Percentiles rank a stretch among this genome's conserved stretches.
Evolutionary conservation across 305 asterid species (phyloP).

Genomic region (Fraxinus floribunda): DNA sequence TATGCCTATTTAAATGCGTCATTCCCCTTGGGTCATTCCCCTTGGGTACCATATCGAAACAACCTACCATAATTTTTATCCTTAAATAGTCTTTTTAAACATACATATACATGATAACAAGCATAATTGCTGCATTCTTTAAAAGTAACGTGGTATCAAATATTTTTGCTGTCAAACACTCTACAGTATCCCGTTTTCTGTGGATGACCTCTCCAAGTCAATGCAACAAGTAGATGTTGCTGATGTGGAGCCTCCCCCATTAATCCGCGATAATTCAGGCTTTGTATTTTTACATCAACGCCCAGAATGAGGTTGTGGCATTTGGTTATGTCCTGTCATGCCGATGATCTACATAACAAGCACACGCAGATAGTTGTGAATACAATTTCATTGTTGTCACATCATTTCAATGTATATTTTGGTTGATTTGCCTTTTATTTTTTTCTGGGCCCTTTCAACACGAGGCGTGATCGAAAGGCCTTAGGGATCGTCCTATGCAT

Average conservation of each 20-base stretch:
- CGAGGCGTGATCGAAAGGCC: conserved; percentile 40
- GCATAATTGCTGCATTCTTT: background rate
- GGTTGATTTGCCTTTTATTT: conserved; percentile 43
- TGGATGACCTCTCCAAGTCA: conserved; percentile 93
- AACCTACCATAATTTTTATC: background rate
- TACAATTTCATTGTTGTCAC: conserved; percentile 28
- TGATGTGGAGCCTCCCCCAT: conserved; percentile 89
- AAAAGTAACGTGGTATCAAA: background rate
- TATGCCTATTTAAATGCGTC: background rate
- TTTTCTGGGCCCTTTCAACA: conserved; percentile 37
- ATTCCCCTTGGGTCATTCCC: background rate
- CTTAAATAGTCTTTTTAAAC: background rate
- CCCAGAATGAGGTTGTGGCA: conserved; percentile 36
- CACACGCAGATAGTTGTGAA: conserved; percentile 42
- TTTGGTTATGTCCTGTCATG: conserved; percentile 24
- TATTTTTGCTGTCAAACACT: conserved; percentile 15
- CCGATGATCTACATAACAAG: conserved; percentile 25
- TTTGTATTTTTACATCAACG: conserved; percentile 86
- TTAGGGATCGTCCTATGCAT: conserved; percentile 25
- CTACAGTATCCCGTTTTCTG: conserved; percentile 94
- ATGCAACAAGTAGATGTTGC: conserved; percentile 78
- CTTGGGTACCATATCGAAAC: background rate
- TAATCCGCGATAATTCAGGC: conserved; percentile 89
- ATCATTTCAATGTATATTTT: conserved; percentile 43
- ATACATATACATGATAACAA: background rate